Conservation (phyloP, 202 grass and related monocot species). For the Tripidium arundinaceum region DNA sequence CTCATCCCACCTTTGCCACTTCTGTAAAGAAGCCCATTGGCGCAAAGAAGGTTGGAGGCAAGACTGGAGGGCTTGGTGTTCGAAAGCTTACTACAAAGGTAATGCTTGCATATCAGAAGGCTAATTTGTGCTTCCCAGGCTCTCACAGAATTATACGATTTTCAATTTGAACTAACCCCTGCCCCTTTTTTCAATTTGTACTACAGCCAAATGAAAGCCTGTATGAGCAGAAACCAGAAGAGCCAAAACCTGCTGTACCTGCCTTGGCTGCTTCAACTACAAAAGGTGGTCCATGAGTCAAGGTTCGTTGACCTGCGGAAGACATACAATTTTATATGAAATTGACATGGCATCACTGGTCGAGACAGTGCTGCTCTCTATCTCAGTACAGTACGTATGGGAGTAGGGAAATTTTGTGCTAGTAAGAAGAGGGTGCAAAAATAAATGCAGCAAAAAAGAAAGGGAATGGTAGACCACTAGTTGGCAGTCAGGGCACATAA, state of each 20-base stretch:
- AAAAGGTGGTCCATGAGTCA: constrained; percentile 54
- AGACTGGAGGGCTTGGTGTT: constrained; percentile 80
- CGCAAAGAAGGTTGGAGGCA: constrained; percentile 61
- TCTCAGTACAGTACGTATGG: background rate
- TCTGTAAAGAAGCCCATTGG: constrained; percentile 75
- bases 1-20: constrained; percentile 39
- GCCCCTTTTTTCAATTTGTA: background rate
- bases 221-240: constrained; percentile 91
- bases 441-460: background rate
- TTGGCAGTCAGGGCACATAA: background rate
- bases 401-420: background rate
- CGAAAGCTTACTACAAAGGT: constrained; percentile 80
- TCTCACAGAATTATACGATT: background rate
- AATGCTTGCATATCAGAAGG: background rate
- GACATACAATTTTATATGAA: background rate
- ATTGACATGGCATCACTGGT: background rate
- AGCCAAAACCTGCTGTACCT: constrained; percentile 48
- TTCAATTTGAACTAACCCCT: background rate
- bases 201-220: constrained; percentile 67
- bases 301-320: constrained; percentile 55
- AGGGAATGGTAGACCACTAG: background rate
- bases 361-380: background rate
- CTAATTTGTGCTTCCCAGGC: background rate
- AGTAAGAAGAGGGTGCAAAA: background rate
- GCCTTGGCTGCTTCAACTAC: constrained; percentile 33